Percentiles rank a stretch among this genome's conserved stretches.
phyloP scores from a whole-genome alignment of 768 basidiomycete genomes.

The Hygrocybe punicea region DNA sequence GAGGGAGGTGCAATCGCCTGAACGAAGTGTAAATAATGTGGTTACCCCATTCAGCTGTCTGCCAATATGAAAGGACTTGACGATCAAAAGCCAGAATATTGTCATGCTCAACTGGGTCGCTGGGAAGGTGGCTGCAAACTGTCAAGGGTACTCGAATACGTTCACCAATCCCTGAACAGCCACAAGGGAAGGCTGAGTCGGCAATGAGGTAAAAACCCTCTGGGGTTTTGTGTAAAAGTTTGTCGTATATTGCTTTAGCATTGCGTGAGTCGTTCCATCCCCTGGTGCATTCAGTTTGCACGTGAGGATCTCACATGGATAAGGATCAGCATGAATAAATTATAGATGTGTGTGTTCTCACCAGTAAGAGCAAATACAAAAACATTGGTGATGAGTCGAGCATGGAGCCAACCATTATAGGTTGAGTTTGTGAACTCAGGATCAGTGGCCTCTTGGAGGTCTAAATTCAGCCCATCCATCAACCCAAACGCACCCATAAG shows the following conservation, averaged over 20 bases:
- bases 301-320: conserved; percentile 34
- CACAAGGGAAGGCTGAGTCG: conserved; percentile 41
- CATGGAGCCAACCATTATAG: too few species aligned
- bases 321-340: background rate
- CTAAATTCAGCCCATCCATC: conserved; percentile 41
- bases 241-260: conserved; percentile 39
- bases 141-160: conserved; percentile 41
- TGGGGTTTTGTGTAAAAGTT: conserved; percentile 23
- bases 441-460: conserved; percentile 35
- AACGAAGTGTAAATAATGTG: conserved; percentile 44
- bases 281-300: conserved; percentile 37
- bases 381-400: conserved; percentile 38
- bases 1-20: conserved; percentile 41
- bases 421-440: conserved; percentile 42
- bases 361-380: conserved; percentile 29
- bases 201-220: conserved; percentile 37
- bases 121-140: conserved; percentile 20
- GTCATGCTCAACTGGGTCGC: conserved; percentile 18
- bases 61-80: conserved; percentile 43
- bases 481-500: conserved; percentile 39
- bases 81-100: conserved; percentile 29
- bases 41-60: conserved; percentile 55
- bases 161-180: conserved; percentile 11
- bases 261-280: conserved; percentile 45
- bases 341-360: too few species aligned